Evolutionary conservation across 257 asterid species (phyloP).

Genomic region (Fraxinus pennsylvanica): DNA sequence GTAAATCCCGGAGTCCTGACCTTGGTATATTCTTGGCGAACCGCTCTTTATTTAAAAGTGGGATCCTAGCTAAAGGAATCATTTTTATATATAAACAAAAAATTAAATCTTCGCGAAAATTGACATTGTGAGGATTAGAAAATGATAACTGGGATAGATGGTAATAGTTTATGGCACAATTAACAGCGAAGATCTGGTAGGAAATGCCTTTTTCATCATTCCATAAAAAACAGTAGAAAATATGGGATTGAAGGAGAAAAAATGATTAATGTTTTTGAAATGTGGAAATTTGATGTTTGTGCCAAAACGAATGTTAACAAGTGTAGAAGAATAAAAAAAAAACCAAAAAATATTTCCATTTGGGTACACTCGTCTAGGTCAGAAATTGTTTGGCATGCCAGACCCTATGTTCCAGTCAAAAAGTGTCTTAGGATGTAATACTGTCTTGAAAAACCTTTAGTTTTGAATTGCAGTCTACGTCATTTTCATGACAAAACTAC

Average conservation of each 20-base stretch:
- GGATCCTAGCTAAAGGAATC: background rate
- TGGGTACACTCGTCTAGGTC: background rate
- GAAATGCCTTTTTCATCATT: background rate
- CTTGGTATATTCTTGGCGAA: background rate
- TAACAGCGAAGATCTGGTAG: background rate
- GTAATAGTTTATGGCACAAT: background rate
- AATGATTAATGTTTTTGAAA: background rate
- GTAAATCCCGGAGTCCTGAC: background rate
- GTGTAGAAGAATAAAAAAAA: background rate
- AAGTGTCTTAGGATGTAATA: background rate
- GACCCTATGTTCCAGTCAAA: background rate
- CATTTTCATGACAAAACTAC: background rate
- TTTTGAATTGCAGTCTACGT: background rate
- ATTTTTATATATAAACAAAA: too few species aligned
- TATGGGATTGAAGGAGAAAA: background rate
- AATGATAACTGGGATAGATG: too few species aligned
- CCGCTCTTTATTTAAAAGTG: too few species aligned
- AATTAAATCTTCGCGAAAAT: too few species aligned
- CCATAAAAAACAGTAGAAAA: background rate
- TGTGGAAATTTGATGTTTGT: background rate
- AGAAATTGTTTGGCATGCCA: too few species aligned
- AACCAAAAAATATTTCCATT: background rate
- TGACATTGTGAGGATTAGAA: too few species aligned
- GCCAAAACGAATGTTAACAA: background rate
- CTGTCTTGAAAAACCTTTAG: background rate